A percentile compares a stretch with the other conserved stretches of the same genome.
phyloP scores from a whole-genome alignment of 2,329 filamentous ascomycete genomes.

The Calonectria pteridis region DNA sequence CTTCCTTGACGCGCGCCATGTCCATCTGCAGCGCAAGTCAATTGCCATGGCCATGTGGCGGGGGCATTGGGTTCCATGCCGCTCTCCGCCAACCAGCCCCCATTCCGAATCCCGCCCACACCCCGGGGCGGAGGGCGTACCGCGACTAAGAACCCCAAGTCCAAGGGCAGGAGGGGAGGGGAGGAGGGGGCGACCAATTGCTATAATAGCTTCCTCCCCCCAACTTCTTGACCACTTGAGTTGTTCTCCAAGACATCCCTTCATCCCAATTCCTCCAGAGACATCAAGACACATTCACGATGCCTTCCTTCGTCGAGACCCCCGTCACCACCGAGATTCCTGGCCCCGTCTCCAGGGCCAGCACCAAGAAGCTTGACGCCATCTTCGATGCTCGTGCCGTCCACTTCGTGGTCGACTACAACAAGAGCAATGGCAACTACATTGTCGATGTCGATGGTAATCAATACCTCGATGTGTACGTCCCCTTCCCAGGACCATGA shows the following conservation, averaged over 20 bases:
- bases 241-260: conserved; percentile 33
- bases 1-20: background rate
- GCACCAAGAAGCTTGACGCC: conserved; percentile 57
- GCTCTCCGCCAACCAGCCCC: conserved; percentile 1
- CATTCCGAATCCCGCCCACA: conserved; percentile 9
- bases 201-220: conserved; percentile 45
- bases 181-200: conserved; percentile 31
- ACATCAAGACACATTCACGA: conserved; percentile 37
- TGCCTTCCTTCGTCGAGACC: conserved; percentile 50
- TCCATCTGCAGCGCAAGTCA: conserved; percentile 16
- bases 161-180: conserved; percentile 4
- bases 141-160: conserved; percentile 1
- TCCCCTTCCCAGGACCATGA: conserved; percentile 15
- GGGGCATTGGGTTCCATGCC: conserved; percentile 19
- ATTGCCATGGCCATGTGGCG: conserved; percentile 31
- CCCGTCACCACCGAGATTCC: conserved; percentile 54
- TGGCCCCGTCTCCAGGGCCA: conserved; percentile 55
- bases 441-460: conserved; percentile 65
- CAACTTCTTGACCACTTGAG: conserved; percentile 28
- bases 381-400: conserved; percentile 66
- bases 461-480: conserved; percentile 62
- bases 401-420: conserved; percentile 66
- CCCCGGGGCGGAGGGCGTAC: background rate
- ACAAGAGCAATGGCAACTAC: conserved; percentile 66
- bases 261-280: conserved; percentile 23